Evolutionary conservation across 306 rosid species (phyloP).

Genomic region (Prosopis cineraria): DNA sequence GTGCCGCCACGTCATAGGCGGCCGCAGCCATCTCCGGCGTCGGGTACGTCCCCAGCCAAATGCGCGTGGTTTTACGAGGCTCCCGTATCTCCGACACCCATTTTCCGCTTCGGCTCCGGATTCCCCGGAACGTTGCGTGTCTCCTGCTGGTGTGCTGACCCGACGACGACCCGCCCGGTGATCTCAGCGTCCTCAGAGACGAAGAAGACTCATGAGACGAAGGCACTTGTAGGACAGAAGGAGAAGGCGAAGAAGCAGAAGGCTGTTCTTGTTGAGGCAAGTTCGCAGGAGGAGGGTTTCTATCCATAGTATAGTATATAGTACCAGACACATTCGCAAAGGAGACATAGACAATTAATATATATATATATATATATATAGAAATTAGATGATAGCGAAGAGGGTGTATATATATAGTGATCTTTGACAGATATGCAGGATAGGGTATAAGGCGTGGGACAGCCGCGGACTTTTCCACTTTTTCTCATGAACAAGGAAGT

Average conservation of each 20-base stretch:
- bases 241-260: slow-evolving; percentile 8
- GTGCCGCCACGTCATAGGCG: slow-evolving; percentile 91
- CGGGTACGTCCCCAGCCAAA: slow-evolving; percentile 92
- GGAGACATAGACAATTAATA: background rate
- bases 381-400: background rate
- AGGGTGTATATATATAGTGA: too few relatives aligned
- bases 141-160: slow-evolving; percentile 16
- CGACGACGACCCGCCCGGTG: slow-evolving; percentile 33
- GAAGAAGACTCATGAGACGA: background rate
- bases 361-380: background rate
- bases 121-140: slow-evolving; percentile 60
- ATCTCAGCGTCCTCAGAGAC: slow-evolving; percentile 9
- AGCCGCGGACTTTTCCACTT: slow-evolving; percentile 42
- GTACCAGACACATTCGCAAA: background rate
- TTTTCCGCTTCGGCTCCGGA: slow-evolving; percentile 77
- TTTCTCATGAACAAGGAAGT: background rate
- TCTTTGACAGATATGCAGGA: background rate
- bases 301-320: slow-evolving; percentile 34
- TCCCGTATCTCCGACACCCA: slow-evolving; percentile 98
- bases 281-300: slow-evolving; percentile 26
- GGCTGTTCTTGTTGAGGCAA: background rate
- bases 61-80: slow-evolving; percentile 86
- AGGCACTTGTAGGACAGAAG: background rate
- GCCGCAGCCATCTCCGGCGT: slow-evolving; percentile 93
- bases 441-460: slow-evolving; percentile 62